Evolutionary conservation across 805 yeast species (phyloP).

Genomic region (Isabelozyma heimii): DNA sequence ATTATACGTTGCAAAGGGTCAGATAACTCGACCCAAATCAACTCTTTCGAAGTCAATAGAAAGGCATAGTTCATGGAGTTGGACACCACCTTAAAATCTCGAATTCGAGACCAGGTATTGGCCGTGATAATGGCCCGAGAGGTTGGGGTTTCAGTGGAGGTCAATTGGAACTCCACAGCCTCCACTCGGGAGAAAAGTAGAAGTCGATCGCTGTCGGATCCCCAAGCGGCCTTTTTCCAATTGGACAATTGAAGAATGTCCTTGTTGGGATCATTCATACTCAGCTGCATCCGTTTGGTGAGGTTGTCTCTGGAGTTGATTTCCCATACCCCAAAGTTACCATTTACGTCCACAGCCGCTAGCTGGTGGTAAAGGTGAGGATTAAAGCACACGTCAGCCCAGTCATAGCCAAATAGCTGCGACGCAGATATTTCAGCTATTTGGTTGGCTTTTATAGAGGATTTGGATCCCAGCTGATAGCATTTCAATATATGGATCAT

Average conservation of each 20-base stretch:
- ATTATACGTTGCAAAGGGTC: constrained; percentile 44
- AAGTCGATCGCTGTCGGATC: constrained; percentile 21
- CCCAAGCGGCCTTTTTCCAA: constrained; percentile 54
- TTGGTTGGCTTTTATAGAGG: constrained; percentile 1
- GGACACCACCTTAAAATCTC: constrained; percentile 32
- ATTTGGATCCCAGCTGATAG: not conserved
- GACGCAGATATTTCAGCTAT: constrained; percentile 17
- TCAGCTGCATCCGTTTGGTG: not conserved
- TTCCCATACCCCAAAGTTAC: constrained; percentile 47
- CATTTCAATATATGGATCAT: not conserved
- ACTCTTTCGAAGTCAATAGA: constrained; percentile 63
- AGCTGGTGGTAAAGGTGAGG: constrained; percentile 39
- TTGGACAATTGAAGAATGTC: constrained; percentile 53
- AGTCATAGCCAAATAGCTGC: constrained; percentile 26
- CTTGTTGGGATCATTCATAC: constrained; percentile 14
- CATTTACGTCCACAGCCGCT: constrained; percentile 49
- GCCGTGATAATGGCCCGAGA: constrained; percentile 42
- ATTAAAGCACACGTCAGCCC: constrained; percentile 46
- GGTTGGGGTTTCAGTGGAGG: not conserved
- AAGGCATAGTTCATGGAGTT: constrained; percentile 35
- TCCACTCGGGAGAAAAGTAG: constrained; percentile 15
- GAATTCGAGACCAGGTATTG: constrained; percentile 50
- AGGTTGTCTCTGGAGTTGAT: constrained; percentile 6
- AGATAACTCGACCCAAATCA: constrained; percentile 48
- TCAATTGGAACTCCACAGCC: constrained; percentile 12